A percentile compares a stretch with the other conserved stretches of the same genome.
Conservation (phyloP, 2,329 filamentous ascomycete genomes). For the Neonectria magnoliae region DNA sequence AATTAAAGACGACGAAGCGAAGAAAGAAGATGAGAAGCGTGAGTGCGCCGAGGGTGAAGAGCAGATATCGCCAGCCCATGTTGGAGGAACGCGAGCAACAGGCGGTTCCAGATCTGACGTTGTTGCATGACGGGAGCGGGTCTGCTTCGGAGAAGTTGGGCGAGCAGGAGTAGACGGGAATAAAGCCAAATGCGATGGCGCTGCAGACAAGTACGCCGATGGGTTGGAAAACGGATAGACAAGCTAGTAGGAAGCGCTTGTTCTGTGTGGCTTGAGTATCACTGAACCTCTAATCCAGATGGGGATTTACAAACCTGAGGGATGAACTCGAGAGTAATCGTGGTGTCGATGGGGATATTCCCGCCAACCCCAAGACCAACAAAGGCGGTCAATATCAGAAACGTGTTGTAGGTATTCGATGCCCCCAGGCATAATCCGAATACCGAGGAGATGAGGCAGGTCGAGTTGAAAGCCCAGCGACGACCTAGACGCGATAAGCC, state of each 20-base stretch:
- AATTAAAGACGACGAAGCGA: slow-evolving; percentile 58
- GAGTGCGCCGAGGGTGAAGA: slow-evolving; percentile 56
- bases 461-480: slow-evolving; percentile 67
- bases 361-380: slow-evolving; percentile 63
- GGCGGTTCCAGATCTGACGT: slow-evolving; percentile 35
- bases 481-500: slow-evolving; percentile 47
- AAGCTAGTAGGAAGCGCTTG: slow-evolving; percentile 61
- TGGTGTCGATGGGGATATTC: slow-evolving; percentile 66
- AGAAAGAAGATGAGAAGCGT: slow-evolving; percentile 56
- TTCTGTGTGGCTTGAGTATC: slow-evolving; percentile 36
- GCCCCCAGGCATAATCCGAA: slow-evolving; percentile 64
- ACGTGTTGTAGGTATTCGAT: slow-evolving; percentile 59
- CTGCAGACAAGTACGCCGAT: slow-evolving; percentile 63
- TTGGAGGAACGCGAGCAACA: slow-evolving; percentile 55
- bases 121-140: slow-evolving; percentile 56
- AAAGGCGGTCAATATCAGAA: slow-evolving; percentile 64
- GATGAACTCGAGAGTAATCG: slow-evolving; percentile 65
- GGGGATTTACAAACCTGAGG: slow-evolving; percentile 50
- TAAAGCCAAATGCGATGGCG: slow-evolving; percentile 63
- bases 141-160: slow-evolving; percentile 59
- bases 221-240: slow-evolving; percentile 65
- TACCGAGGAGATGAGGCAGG: slow-evolving; percentile 62
- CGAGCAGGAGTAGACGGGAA: slow-evolving; percentile 60
- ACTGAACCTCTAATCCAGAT: neutral
- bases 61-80: slow-evolving; percentile 62